phyloP scores from a whole-genome alignment of 495 filamentous ascomycete species.

The Neurospora sp. region DNA sequence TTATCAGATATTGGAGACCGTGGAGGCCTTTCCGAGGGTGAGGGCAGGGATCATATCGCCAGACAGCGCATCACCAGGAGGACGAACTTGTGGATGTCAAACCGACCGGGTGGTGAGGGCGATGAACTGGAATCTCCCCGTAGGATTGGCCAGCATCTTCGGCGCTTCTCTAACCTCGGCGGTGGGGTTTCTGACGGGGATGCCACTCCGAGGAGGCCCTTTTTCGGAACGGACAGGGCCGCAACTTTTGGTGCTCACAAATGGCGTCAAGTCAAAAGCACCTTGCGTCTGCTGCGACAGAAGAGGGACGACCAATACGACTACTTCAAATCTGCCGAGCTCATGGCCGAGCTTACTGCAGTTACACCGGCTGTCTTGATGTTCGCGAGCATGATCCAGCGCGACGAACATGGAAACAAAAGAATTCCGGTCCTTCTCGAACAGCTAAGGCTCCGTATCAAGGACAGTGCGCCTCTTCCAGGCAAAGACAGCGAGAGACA shows the following conservation, averaged over 20 bases:
- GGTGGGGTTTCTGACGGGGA: conserved; percentile 42
- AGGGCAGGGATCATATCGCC: conserved; percentile 65
- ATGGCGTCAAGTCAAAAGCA: conserved; percentile 80
- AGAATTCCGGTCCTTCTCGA: conserved; percentile 90
- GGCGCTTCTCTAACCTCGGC: conserved; percentile 65
- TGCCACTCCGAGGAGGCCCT: conserved; percentile 37
- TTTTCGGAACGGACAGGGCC: conserved; percentile 52
- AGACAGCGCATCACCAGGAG: conserved; percentile 41
- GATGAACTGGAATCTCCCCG: conserved; percentile 39
- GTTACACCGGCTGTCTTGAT: conserved; percentile 87
- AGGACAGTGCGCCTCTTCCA: conserved; percentile 59
- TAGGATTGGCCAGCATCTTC: conserved; percentile 60
- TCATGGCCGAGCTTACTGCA: conserved; percentile 90
- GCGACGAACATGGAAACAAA: conserved; percentile 92
- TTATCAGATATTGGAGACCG: conserved; percentile 58
- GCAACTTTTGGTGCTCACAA: conserved; percentile 71
- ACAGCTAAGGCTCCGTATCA: conserved; percentile 82
- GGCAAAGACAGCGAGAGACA: conserved; percentile 63
- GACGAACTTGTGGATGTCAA: conserved; percentile 44
- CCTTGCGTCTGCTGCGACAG: conserved; percentile 70
- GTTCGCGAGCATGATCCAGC: conserved; percentile 90
- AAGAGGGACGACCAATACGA: conserved; percentile 81
- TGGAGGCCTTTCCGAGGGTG: conserved; percentile 77
- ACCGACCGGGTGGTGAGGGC: conserved; percentile 25
- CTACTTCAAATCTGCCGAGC: conserved; percentile 87